These are phyloP conservation scores for Rhynchospora breviuscula DNA, from an alignment of 176 grass and related monocot genomes.

Conservation along the genomic window DNA sequence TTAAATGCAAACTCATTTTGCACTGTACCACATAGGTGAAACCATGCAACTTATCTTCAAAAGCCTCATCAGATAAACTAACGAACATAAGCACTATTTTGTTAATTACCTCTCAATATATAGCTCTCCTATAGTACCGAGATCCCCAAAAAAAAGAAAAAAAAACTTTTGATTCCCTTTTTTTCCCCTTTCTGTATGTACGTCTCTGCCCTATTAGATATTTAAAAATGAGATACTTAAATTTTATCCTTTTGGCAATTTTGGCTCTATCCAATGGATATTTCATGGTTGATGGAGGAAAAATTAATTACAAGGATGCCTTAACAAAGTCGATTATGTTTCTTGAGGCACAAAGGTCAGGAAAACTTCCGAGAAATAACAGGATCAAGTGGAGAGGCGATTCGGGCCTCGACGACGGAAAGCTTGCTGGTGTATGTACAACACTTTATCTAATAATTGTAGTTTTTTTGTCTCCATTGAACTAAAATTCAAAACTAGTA, in stretches of 20 bases:
- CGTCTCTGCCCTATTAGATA: not conserved
- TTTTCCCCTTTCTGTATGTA: not conserved
- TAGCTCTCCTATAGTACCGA: slow-evolving; percentile 2
- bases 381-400: slow-evolving; percentile 89
- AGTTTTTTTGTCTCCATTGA: not conserved
- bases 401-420: slow-evolving; percentile 81
- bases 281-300: slow-evolving; percentile 21
- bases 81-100: slow-evolving; percentile 9
- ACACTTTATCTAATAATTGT: not conserved
- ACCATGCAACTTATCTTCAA: slow-evolving; percentile 30
- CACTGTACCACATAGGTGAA: slow-evolving; percentile 24
- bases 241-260: slow-evolving; percentile 27
- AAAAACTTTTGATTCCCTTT: not conserved
- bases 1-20: slow-evolving; percentile 10
- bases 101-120: slow-evolving; percentile 10
- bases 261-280: slow-evolving; percentile 42
- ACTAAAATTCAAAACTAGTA: not conserved
- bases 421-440: slow-evolving; percentile 53
- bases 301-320: slow-evolving; percentile 73
- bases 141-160: not conserved
- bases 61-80: slow-evolving; percentile 7
- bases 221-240: slow-evolving; percentile 32
- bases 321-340: slow-evolving; percentile 80
- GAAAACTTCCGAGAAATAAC: slow-evolving; percentile 67
- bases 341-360: slow-evolving; percentile 90